Conservation (phyloP, 2,329 filamentous ascomycete genomes). For the Verticillium zaregamsianum region DNA sequence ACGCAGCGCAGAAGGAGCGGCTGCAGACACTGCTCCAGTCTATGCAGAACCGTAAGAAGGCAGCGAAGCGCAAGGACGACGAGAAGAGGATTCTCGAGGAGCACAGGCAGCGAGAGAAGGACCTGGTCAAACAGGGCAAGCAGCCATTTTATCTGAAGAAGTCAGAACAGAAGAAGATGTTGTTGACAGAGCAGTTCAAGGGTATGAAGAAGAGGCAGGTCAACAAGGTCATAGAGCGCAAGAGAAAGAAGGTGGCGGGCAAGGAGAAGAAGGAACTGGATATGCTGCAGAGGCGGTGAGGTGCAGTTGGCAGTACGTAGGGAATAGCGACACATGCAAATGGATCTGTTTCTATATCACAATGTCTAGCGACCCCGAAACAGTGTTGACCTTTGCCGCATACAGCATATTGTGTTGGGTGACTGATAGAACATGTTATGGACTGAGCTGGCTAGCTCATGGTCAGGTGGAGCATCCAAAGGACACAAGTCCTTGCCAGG, state of each 20-base stretch:
- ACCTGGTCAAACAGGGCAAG: constrained; percentile 83
- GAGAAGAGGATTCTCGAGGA: constrained; percentile 65
- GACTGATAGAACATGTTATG: too few relatives aligned
- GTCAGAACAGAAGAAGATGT: constrained; percentile 83
- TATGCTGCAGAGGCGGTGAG: constrained; percentile 24
- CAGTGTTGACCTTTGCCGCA: too few relatives aligned
- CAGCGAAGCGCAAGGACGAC: constrained; percentile 65
- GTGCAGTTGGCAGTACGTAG: neutral
- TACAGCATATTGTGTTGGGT: too few relatives aligned
- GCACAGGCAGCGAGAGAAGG: constrained; percentile 80
- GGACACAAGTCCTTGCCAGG: too few relatives aligned
- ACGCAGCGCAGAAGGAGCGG: constrained; percentile 58
- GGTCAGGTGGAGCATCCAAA: too few relatives aligned
- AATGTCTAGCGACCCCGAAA: too few relatives aligned
- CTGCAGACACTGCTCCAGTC: constrained; percentile 71
- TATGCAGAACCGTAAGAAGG: constrained; percentile 74
- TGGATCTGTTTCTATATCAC: too few relatives aligned
- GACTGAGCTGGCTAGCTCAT: too few relatives aligned
- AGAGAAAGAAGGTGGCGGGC: constrained; percentile 81
- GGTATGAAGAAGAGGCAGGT: constrained; percentile 82
- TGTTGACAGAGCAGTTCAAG: constrained; percentile 74
- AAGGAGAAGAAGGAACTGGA: constrained; percentile 78
- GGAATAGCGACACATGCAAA: neutral
- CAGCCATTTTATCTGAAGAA: constrained; percentile 90
- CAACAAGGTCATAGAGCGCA: constrained; percentile 78